A percentile compares a stretch with the other conserved stretches of the same genome.
phyloP scores from a whole-genome alignment of 495 filamentous ascomycete genomes.

The Cairneyella variabilis region DNA sequence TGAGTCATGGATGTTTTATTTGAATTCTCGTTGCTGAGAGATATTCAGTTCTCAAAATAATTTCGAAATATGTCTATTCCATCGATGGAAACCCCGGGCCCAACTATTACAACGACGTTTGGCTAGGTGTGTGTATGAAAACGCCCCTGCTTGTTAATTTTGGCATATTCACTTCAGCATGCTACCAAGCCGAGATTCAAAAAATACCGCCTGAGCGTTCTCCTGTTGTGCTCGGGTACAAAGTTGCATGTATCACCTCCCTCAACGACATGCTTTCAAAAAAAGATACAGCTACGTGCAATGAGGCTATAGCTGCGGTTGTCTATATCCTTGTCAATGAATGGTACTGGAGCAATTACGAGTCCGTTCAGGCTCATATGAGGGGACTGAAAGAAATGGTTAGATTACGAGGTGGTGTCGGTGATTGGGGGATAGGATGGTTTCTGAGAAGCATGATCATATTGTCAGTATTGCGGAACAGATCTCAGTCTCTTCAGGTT shows the following conservation, averaged over 20 bases:
- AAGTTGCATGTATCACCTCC: slow-evolving; percentile 8
- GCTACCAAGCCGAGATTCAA: slow-evolving; percentile 16
- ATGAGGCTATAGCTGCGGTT: slow-evolving; percentile 15
- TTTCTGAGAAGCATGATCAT: slow-evolving; percentile 16
- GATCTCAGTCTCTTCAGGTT: not conserved
- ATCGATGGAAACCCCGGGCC: slow-evolving; percentile 16
- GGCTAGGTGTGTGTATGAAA: slow-evolving; percentile 14
- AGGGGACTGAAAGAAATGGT: slow-evolving; percentile 20
- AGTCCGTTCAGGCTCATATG: slow-evolving; percentile 15
- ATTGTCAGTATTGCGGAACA: not conserved
- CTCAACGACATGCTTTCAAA: slow-evolving; percentile 16
- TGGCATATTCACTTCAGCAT: slow-evolving; percentile 8
- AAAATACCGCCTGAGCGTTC: slow-evolving; percentile 6
- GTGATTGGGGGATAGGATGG: slow-evolving; percentile 4
- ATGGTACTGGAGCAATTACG: slow-evolving; percentile 19
- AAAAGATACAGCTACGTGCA: not conserved
- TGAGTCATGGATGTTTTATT: too few relatives aligned
- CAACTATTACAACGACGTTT: slow-evolving; percentile 20
- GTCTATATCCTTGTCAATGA: slow-evolving; percentile 16
- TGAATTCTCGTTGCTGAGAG: too few relatives aligned
- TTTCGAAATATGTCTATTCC: slow-evolving; percentile 16
- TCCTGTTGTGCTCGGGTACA: slow-evolving; percentile 4
- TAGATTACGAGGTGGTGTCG: slow-evolving; percentile 15
- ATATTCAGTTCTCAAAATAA: slow-evolving; percentile 21
- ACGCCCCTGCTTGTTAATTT: slow-evolving; percentile 8